Conservation (phyloP, 371 early-diverging fungal species). For the Phascolomyces articulosus region DNA sequence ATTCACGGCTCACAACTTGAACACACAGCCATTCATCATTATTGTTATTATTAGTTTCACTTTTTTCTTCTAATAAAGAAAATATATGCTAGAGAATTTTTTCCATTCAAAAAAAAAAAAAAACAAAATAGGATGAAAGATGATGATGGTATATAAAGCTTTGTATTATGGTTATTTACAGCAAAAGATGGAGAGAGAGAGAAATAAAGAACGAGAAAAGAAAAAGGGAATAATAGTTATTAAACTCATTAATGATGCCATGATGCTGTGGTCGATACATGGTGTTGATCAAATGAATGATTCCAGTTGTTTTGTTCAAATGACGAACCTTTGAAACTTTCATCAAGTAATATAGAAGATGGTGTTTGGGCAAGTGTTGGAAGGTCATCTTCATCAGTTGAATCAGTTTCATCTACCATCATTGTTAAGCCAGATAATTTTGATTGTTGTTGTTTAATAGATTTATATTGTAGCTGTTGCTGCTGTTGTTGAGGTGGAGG, state of each 20-base stretch:
- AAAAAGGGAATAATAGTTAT: too few relatives aligned
- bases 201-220: not conserved
- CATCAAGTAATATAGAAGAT: constrained; percentile 1
- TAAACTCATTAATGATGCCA: not conserved
- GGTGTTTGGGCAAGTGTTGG: not conserved
- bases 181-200: not conserved
- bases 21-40: too few relatives aligned
- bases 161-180: constrained; percentile 5
- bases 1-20: too few relatives aligned
- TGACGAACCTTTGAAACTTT: not conserved
- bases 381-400: not conserved
- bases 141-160: too few relatives aligned
- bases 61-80: too few relatives aligned
- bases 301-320: constrained; percentile 6
- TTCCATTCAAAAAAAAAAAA: too few relatives aligned
- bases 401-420: not conserved
- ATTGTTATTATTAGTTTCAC: too few relatives aligned
- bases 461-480: not conserved
- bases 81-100: too few relatives aligned
- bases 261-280: too few relatives aligned
- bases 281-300: not conserved
- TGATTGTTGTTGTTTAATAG: not conserved
- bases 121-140: too few relatives aligned
- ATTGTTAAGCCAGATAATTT: not conserved
- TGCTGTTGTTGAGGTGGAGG: not conserved